Evolutionary conservation across 805 yeast genomes (phyloP).

Genomic region (Starmerella cellae): DNA sequence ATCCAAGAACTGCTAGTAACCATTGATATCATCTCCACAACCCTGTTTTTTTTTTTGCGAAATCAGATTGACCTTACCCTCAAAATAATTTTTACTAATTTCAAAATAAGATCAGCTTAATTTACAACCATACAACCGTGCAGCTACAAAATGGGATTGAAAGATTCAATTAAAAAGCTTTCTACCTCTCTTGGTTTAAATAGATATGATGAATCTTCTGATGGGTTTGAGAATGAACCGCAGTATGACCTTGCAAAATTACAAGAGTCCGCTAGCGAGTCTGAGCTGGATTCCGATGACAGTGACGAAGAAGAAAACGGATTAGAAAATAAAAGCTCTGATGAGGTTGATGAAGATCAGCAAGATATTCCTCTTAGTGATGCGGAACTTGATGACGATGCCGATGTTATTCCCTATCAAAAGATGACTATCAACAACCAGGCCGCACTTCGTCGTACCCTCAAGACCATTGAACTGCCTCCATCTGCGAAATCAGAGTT

Average conservation of each 20-base stretch:
- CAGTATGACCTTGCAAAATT: constrained; percentile 23
- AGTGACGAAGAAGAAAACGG: constrained; percentile 27
- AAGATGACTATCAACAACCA: constrained; percentile 77
- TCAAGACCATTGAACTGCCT: constrained; percentile 31
- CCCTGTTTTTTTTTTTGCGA: too few relatives aligned
- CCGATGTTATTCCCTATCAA: constrained; percentile 85
- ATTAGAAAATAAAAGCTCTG: constrained; percentile 34
- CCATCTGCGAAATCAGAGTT: constrained; percentile 50
- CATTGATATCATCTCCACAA: too few relatives aligned
- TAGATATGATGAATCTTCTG: constrained; percentile 1
- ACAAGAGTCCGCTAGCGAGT: constrained; percentile 29
- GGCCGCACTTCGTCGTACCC: constrained; percentile 42
- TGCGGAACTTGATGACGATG: constrained; percentile 85
- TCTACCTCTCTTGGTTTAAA: constrained; percentile 20
- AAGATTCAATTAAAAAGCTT: constrained; percentile 22
- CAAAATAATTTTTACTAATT: too few relatives aligned
- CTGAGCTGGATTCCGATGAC: constrained; percentile 12
- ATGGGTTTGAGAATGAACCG: constrained; percentile 24
- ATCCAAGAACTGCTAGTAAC: too few relatives aligned
- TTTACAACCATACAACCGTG: too few relatives aligned
- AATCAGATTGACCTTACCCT: too few relatives aligned
- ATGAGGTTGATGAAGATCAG: constrained; percentile 51
- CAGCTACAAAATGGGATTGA: constrained; percentile 18
- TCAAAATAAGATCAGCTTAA: too few relatives aligned
- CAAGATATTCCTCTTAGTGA: constrained; percentile 82